Evolutionary conservation across 2,329 filamentous ascomycete species (phyloP).

Genomic region (Rhynchosporium agropyri): DNA sequence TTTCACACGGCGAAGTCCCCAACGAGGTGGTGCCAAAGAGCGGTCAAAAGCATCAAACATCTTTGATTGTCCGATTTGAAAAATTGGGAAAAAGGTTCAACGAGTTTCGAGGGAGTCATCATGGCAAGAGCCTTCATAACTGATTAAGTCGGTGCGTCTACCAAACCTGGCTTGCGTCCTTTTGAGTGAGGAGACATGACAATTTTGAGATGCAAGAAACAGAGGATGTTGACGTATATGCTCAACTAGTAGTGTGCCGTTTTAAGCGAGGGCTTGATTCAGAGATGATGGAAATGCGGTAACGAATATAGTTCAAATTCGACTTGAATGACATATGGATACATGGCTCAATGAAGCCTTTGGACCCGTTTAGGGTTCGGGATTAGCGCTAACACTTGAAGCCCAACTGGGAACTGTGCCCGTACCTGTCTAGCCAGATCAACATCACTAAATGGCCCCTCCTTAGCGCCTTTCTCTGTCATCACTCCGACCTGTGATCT

Average conservation of each 20-base stretch:
- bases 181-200: background rate
- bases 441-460: background rate
- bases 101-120: background rate
- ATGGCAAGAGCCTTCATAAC: conserved; percentile 1
- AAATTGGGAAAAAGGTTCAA: conserved; percentile 1
- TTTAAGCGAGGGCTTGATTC: conserved; percentile 2
- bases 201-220: background rate
- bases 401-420: background rate
- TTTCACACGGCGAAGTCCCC: conserved; percentile 5
- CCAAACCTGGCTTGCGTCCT: background rate
- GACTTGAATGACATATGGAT: no score
- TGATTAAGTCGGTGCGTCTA: background rate
- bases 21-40: background rate
- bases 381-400: background rate
- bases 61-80: background rate
- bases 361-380: background rate
- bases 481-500: conserved; percentile 7
- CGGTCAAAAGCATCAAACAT: conserved; percentile 1
- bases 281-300: background rate
- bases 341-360: no score
- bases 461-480: conserved; percentile 7
- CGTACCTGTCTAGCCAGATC: background rate
- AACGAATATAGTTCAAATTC: no score
- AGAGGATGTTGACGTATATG: background rate
- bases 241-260: background rate